Evolutionary conservation across 140 eudicot genomes (phyloP), one percentile per base, ranked within the genome.

Genomic region (Stevia rebaudiana): DNA sequence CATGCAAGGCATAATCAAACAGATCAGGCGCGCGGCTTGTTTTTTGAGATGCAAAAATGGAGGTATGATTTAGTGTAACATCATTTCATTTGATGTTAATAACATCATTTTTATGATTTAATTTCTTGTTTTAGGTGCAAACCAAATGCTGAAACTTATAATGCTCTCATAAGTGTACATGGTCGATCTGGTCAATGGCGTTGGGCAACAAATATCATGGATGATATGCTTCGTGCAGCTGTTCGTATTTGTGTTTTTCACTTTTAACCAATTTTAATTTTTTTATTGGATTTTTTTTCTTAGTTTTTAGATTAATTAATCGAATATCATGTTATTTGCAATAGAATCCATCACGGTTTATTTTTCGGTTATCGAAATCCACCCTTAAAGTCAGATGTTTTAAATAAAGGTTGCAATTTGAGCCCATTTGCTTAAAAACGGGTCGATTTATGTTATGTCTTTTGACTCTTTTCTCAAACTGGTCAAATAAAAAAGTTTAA

Each of bases 181-280:
- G 98, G 96, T 64, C 89, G 90, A 83, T 85, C 87, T 76, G 95
- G 96, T 47, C 96, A 92, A 68, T 92, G 96, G 98, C 97, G 97
- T 41, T 92, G 98, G 98, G 96, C 92, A 22, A 78, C 80, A 70
- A 91, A 91, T 78, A 91, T 91, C 64, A 87, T 91, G 98, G 96
- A 88, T 71, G 98, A 91, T 81, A 87, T 91, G 98, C 95, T 91
- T 51, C 92, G 92, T 70, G 98, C 95, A 72, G 98, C 96, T 79
- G 98, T 91, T 76, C 62, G 98, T 83, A 87, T 65, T 39, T 82
- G 51, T 55, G 22, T 69, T 76, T 67, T 73, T 81, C 74, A 78
- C 76, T 75, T 75, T 58, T 68, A 79, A 70, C 56, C 81, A 63
- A 78, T 61, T 53, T 71, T 56, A 62, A 23, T 37, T 42, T 80